These are phyloP conservation scores for Neopestalotiopsis rosae DNA, from an alignment of 2,329 filamentous ascomycete species.

Conservation along the genomic window DNA sequence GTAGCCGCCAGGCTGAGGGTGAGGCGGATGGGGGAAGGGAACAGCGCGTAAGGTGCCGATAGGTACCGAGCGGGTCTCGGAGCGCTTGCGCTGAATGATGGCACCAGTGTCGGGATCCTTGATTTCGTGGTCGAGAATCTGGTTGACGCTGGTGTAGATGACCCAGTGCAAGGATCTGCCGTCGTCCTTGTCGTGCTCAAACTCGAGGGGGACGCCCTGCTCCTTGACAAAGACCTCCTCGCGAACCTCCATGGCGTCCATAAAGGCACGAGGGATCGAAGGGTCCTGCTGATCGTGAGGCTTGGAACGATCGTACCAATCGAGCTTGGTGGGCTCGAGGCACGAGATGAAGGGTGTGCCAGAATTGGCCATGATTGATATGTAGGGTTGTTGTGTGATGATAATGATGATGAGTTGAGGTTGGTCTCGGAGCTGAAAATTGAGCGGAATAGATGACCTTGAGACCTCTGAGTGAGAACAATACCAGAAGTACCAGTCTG, in stretches of 20 bases:
- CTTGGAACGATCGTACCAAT: slow-evolving; percentile 48
- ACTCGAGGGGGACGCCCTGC: slow-evolving; percentile 63
- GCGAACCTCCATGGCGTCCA: slow-evolving; percentile 68
- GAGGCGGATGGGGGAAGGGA: slow-evolving; percentile 75
- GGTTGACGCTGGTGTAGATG: slow-evolving; percentile 72
- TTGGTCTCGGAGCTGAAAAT: background rate
- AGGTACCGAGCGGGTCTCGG: slow-evolving; percentile 54
- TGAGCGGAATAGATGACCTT: background rate
- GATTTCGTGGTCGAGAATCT: slow-evolving; percentile 46
- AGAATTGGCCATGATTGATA: background rate
- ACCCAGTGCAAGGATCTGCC: slow-evolving; percentile 84
- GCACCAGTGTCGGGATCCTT: slow-evolving; percentile 48
- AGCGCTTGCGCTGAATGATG: slow-evolving; percentile 47
- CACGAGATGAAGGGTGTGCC: slow-evolving; percentile 55
- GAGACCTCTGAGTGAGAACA: background rate
- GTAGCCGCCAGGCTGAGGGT: slow-evolving; percentile 58
- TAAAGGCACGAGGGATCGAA: slow-evolving; percentile 59
- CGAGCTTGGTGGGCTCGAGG: slow-evolving; percentile 55
- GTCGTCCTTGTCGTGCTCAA: slow-evolving; percentile 85
- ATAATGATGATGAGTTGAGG: background rate
- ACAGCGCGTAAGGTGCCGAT: slow-evolving; percentile 82
- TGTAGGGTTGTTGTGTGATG: background rate
- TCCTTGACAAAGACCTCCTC: slow-evolving; percentile 66
- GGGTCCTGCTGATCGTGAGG: slow-evolving; percentile 49
- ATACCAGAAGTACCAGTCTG: background rate